phyloP scores from a whole-genome alignment of 768 basidiomycete genomes.

The Leucosporidium yakuticum region DNA sequence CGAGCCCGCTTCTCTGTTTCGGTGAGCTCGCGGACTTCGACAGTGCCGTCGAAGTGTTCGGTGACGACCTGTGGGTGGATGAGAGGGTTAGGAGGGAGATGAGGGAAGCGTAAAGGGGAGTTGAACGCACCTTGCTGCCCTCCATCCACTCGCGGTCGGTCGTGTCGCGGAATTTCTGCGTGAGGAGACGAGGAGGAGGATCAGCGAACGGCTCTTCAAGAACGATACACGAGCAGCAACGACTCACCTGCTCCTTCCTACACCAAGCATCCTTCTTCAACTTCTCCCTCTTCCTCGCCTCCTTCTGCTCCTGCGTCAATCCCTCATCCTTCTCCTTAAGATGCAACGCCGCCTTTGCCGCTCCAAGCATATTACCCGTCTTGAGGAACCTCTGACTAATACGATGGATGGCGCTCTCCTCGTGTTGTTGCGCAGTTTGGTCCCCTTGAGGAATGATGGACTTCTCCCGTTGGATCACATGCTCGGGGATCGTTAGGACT shows the following conservation, averaged over 20 bases:
- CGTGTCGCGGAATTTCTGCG: conserved; percentile 20
- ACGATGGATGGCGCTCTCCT: conserved; percentile 18
- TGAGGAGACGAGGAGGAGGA: no score
- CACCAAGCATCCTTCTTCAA: conserved; percentile 32
- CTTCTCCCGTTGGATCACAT: conserved; percentile 20
- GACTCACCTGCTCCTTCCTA: conserved; percentile 14
- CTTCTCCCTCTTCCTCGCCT: conserved; percentile 24
- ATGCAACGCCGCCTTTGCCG: not conserved
- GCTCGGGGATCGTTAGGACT: conserved; percentile 8
- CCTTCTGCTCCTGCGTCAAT: conserved; percentile 7
- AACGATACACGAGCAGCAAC: not conserved
- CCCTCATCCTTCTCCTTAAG: conserved; percentile 4
- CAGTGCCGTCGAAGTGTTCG: conserved; percentile 15
- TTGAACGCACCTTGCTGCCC: conserved; percentile 6
- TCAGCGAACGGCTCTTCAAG: not conserved
- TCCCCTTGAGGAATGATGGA: not conserved
- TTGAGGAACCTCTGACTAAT: not conserved
- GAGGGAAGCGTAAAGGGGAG: not conserved
- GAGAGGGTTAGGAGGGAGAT: not conserved
- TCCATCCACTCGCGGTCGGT: conserved; percentile 16
- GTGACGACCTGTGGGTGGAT: conserved; percentile 14
- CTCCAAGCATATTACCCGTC: not conserved
- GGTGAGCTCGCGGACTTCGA: conserved; percentile 18
- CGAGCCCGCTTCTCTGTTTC: conserved; percentile 20
- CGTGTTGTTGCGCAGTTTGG: conserved; percentile 3